A percentile compares a stretch with the other conserved stretches of the same genome.
Evolutionary conservation across 805 yeast species (phyloP).

Genomic region (Ogataea polymorpha): DNA sequence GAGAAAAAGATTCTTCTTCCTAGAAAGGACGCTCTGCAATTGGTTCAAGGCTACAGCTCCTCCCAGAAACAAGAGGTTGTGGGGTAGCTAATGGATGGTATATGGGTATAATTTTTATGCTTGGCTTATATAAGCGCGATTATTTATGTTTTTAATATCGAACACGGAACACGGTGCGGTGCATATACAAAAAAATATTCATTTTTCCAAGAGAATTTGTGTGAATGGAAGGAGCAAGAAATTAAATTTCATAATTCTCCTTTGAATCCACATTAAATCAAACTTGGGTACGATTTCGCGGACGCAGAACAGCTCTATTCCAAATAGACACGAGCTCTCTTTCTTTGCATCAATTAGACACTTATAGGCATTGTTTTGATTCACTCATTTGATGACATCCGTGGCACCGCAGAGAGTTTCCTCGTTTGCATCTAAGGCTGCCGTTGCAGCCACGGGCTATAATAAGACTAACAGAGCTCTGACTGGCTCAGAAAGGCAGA

Average conservation of each 20-base stretch:
- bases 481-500: conserved; percentile 6
- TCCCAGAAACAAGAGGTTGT: conserved; percentile 1
- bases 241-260: neutral
- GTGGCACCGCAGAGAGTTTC: conserved; percentile 15
- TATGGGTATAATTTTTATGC: neutral
- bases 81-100: neutral
- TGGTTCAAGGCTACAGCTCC: neutral
- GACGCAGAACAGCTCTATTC: neutral
- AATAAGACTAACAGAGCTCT: neutral
- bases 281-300: neutral
- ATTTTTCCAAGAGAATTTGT: neutral
- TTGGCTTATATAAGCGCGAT: no score
- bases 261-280: neutral
- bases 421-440: conserved; percentile 28
- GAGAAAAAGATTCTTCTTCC: conserved; percentile 9
- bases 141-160: conserved; percentile 1
- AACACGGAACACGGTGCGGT: conserved; percentile 8
- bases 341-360: neutral
- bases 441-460: conserved; percentile 17
- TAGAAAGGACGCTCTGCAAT: neutral
- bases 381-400: conserved; percentile 8
- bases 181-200: conserved; percentile 2
- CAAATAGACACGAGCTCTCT: neutral
- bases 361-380: neutral
- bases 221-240: conserved; percentile 1